phyloP scores from a whole-genome alignment of 257 asterid species.

The Solanum habrochaites region DNA sequence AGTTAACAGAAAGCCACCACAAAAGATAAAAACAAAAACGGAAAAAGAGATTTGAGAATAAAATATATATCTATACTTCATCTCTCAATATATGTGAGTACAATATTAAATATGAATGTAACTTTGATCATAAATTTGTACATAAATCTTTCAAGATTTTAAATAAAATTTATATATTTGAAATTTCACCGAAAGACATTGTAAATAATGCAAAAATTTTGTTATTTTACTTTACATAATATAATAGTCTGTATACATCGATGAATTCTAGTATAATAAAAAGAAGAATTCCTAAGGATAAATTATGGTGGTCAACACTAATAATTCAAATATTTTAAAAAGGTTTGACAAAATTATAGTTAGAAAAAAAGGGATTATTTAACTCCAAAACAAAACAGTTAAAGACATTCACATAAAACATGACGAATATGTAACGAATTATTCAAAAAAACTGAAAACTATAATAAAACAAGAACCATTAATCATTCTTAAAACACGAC shows the following conservation, averaged over 20 bases:
- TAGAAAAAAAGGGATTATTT: background rate
- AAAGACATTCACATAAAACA: background rate
- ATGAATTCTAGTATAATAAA: background rate
- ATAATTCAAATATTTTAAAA: background rate
- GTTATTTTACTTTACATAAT: background rate
- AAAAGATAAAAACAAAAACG: background rate
- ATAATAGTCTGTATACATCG: background rate
- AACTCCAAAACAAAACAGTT: background rate
- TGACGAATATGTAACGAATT: background rate
- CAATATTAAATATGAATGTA: background rate
- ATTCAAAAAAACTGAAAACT: constrained; percentile 6
- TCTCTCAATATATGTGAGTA: background rate
- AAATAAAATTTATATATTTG: background rate
- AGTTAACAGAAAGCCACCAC: background rate
- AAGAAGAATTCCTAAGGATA: background rate
- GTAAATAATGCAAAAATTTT: background rate
- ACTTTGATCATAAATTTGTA: background rate
- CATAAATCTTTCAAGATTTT: accelerated
- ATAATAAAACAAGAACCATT: background rate
- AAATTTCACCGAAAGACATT: background rate
- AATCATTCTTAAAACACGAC: background rate
- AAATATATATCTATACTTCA: background rate
- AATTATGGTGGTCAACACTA: background rate
- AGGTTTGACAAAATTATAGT: background rate
- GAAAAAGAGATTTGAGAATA: background rate